Evolutionary conservation across 148 eudicot genomes (phyloP).

Genomic region (Chenopodium formosanum): DNA sequence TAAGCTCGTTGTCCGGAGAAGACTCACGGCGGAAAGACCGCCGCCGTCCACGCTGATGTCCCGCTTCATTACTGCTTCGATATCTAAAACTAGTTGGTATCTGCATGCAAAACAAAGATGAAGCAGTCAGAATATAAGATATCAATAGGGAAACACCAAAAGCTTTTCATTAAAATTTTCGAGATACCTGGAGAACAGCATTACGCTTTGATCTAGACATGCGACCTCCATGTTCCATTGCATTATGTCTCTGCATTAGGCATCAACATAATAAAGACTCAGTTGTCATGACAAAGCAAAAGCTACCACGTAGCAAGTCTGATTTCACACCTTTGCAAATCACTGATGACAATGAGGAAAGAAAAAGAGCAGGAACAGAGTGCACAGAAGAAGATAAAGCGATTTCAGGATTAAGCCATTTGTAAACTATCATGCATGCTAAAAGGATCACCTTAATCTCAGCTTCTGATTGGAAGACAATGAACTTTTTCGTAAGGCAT

Average conservation of each 20-base stretch:
- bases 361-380: not conserved
- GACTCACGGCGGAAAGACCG: constrained; percentile 61
- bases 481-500: constrained; percentile 79
- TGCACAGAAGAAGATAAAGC: not conserved
- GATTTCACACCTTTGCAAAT: not conserved
- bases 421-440: constrained; percentile 1
- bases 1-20: constrained; percentile 57
- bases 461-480: constrained; percentile 73
- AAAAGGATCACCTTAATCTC: constrained; percentile 66
- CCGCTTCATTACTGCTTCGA: constrained; percentile 61
- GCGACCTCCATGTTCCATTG: constrained; percentile 92
- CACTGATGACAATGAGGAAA: no score
- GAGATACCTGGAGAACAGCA: constrained; percentile 78
- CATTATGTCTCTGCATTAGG: constrained; percentile 74
- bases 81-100: constrained; percentile 90
- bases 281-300: not conserved
- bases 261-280: constrained; percentile 4
- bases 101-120: constrained; percentile 34
- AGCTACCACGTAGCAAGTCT: not conserved
- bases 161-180: not conserved
- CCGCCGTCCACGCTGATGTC: constrained; percentile 79
- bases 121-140: not conserved
- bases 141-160: not conserved
- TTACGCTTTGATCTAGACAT: constrained; percentile 94
- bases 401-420: not conserved